Base-by-base conservation (phyloP, 352 stramenopile species). In the Thraustotheca clavata region DNA sequence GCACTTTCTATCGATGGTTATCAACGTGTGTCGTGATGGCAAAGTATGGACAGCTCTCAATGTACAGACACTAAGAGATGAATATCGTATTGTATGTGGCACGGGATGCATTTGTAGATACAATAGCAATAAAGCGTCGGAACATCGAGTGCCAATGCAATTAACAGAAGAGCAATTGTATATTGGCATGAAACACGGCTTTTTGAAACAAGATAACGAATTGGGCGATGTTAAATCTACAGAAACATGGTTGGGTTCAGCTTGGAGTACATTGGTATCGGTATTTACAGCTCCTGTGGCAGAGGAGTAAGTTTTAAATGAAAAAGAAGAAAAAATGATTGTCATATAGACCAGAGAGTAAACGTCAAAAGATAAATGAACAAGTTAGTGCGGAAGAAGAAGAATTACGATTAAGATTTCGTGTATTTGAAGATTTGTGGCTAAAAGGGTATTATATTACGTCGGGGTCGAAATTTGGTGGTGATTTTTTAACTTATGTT, bases 381-480 rank as follows among this genome's bases (percentile, higher is more conserved):
- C n/a, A n/a, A n/a, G n/a, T n/a, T n/a, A n/a, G n/a, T n/a, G 48
- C 39, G 7, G 20, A 57, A n/a, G 29, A 12, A 9, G 32, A 34
- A 38, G 18, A 0, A 12, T 31, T 65, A 2, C 62, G 36, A 20
- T 54, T 75, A 16, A 74, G 73, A 16, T 32, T 87, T 24, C 72
- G 62, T 26, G 75, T 91, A n/a, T 91, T 87, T 52, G 55, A 26
- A 0, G 78, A 93, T 43, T 62, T 91, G 3, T 93, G 83, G 83
- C 66, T 74, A 27, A 69, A 76, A 49, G 77, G 77, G 9, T 87
- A 86, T 43, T 70, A 79, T 43, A 78, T 93, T 34, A 80, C 81
- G 7, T 81, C 80, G 24, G 83, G 79, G 16, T 88, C 81, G 36
- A 93, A 93, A 68, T 93, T 93, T 57, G 80, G 79, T n/a, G 79